phyloP scores from a whole-genome alignment of 495 filamentous ascomycete species.

The Aspergillus avenaceus region DNA sequence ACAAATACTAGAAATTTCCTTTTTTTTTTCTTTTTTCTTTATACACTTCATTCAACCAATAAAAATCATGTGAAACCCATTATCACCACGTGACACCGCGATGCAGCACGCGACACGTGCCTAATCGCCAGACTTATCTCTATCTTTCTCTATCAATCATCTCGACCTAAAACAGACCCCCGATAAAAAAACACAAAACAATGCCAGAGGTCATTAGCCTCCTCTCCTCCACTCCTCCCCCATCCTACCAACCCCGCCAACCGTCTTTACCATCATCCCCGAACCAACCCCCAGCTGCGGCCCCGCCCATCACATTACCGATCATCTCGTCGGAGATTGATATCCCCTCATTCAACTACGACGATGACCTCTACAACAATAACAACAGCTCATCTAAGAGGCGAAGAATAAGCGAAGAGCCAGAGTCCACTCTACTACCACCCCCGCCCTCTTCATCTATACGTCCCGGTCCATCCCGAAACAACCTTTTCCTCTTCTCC shows the following conservation, averaged over 20 bases:
- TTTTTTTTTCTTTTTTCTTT: constrained; percentile 1
- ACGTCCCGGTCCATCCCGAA: not conserved
- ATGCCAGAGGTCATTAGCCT: constrained; percentile 45
- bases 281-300: constrained; percentile 12
- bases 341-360: constrained; percentile 27
- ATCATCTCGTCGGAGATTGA: constrained; percentile 53
- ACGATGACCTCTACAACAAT: constrained; percentile 28
- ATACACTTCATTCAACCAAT: not conserved
- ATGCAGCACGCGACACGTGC: constrained; percentile 5
- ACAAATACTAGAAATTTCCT: constrained; percentile 5
- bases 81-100: constrained; percentile 17
- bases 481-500: constrained; percentile 30
- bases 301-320: constrained; percentile 1
- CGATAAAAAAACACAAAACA: constrained; percentile 4
- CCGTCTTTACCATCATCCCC: constrained; percentile 8
- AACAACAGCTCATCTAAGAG: constrained; percentile 40
- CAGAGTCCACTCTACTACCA: not conserved
- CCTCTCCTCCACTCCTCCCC: constrained; percentile 34
- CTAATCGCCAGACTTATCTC: too few species aligned
- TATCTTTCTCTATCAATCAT: not conserved
- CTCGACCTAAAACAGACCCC: not conserved
- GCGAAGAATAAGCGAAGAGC: constrained; percentile 33
- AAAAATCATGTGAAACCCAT: not conserved
- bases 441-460: not conserved
- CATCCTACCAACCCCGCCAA: constrained; percentile 13